phyloP scores from a whole-genome alignment of 2,329 filamentous ascomycete species.

The Penicillium sp. region DNA sequence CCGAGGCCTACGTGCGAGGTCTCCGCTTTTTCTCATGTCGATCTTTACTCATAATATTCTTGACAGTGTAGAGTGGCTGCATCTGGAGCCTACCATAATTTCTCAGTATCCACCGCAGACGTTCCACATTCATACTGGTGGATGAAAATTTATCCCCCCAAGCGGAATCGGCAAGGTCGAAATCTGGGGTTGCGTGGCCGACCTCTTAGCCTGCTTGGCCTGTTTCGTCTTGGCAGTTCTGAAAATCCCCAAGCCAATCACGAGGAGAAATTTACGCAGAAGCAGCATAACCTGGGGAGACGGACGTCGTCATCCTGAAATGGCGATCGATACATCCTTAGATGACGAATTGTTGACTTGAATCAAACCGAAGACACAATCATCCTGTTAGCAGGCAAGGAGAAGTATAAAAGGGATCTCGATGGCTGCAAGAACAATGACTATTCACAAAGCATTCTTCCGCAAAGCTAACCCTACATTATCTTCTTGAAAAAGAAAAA shows the following conservation, averaged over 20 bases:
- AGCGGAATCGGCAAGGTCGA: neutral
- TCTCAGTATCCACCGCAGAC: neutral
- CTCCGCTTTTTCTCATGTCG: neutral
- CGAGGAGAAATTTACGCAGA: neutral
- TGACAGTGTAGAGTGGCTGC: neutral
- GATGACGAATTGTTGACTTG: neutral
- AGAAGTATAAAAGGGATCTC: neutral
- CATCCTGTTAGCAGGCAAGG: neutral
- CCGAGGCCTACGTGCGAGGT: no score
- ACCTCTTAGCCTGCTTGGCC: constrained; percentile 4
- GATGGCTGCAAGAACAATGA: neutral
- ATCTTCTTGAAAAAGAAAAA: neutral
- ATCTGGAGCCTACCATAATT: neutral
- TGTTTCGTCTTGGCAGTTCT: neutral
- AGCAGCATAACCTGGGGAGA: neutral
- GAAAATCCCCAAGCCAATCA: neutral
- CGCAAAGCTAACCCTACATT: neutral
- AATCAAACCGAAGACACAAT: neutral
- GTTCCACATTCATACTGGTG: neutral
- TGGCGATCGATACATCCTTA: neutral
- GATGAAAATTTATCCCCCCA: neutral
- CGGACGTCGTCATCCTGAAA: neutral
- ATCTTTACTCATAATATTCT: neutral
- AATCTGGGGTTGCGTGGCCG: neutral
- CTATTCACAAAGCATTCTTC: neutral